Conservation (phyloP, 768 basidiomycete species). For the Serpula lacrymans region DNA sequence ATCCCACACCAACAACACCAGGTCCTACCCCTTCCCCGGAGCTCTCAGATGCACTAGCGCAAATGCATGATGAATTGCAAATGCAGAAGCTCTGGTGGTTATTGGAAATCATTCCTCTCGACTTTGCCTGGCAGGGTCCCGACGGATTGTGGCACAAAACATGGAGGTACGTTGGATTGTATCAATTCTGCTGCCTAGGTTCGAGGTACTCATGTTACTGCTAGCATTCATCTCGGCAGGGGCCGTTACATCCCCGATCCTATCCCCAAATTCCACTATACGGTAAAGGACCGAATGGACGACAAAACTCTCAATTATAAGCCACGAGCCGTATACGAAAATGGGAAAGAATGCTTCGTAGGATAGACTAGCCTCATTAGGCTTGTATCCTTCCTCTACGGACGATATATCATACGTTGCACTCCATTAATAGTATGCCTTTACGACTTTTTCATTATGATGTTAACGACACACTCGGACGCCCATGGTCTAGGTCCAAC, state of each 20-base stretch:
- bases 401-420: too few relatives aligned
- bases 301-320: constrained; percentile 47
- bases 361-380: too few relatives aligned
- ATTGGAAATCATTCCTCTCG: constrained; percentile 61
- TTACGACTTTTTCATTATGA: too few relatives aligned
- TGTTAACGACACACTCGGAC: too few relatives aligned
- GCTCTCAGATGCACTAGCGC: constrained; percentile 37
- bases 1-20: not conserved
- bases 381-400: too few relatives aligned
- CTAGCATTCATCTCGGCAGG: constrained; percentile 46
- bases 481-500: too few relatives aligned
- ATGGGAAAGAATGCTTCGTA: constrained; percentile 47
- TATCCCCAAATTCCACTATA: constrained; percentile 57
- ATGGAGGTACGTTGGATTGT: constrained; percentile 48
- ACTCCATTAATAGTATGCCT: too few relatives aligned
- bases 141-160: constrained; percentile 50
- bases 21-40: constrained; percentile 10
- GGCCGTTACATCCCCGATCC: constrained; percentile 47
- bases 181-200: not conserved
- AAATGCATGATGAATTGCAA: constrained; percentile 51
- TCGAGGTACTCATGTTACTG: not conserved
- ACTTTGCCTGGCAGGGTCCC: constrained; percentile 53
- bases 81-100: constrained; percentile 57
- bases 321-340: constrained; percentile 52
- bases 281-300: constrained; percentile 58